Evolutionary conservation across 2,329 filamentous ascomycete genomes (phyloP), one percentile per base, ranked within the genome.

Genomic region (Venturia effusa): DNA sequence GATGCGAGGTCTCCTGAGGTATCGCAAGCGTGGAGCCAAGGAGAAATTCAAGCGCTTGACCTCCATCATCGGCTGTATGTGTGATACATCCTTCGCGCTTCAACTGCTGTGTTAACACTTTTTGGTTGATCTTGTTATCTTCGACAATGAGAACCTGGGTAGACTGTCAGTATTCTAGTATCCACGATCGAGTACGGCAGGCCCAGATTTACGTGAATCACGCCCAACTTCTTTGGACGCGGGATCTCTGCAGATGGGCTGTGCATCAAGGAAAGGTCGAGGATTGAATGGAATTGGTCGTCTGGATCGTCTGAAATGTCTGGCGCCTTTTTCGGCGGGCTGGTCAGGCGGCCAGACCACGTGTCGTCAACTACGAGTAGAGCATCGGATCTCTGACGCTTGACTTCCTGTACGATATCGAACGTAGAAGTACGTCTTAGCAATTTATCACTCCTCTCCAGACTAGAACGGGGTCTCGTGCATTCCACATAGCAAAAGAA

Each of bases 401-500:
- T 54, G 24, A 32, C 48, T 10, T 54, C 48, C 32, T 54, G 24
- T 30, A 24, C 15, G 24, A 54, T 19, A 17, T 54, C 48, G 22
- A 30, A 54, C 4, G 3, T 24, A 32, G 48, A 15, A 24, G 24
- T 54, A 15, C 24, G 48, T 54, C 48, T 27, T 32, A 22, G 24
- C 15, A 3, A 6, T 30, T 54, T 5, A 15, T 54, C 19, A 11
- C 4, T 6, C 7, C 1, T 54, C 27, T n/a, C 24, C 2, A 24
- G 48, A 13, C 19, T n/a, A 24, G 48, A 24, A 19, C 15, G 4
- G 48, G 10, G 27, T 54, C 48, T 84, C 70, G 37, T 27, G 27
- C 34, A 34, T 68, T 84, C 84, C 70, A 88, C 79, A 69, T 87
- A 88, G 70, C 89, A 88, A 43, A 81, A 84, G 72, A 89, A 88